These are phyloP conservation scores for Camelina hispida DNA, from an alignment of 345 rosid genomes.

Conservation along the genomic window DNA sequence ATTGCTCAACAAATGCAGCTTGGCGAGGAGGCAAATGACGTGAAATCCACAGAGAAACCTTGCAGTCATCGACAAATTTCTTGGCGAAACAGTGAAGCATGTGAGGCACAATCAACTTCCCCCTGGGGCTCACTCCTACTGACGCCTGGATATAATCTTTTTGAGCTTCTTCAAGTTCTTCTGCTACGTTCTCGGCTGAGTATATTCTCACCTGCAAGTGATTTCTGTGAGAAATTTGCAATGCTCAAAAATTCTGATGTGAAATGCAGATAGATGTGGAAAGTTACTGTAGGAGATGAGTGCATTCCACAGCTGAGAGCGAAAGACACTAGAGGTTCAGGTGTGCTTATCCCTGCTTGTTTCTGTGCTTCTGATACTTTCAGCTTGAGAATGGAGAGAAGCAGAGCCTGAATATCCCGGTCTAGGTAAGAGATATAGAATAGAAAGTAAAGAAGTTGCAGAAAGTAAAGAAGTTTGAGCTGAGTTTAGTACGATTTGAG, in stretches of 20 bases:
- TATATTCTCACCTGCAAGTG: slow-evolving; percentile 71
- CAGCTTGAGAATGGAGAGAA: slow-evolving; percentile 81
- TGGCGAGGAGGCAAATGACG: slow-evolving; percentile 76
- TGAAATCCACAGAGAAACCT: slow-evolving; percentile 83
- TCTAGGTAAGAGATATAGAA: slow-evolving; percentile 61
- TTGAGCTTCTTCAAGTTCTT: slow-evolving; percentile 84
- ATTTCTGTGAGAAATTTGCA: slow-evolving; percentile 18
- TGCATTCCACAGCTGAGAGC: slow-evolving; percentile 91
- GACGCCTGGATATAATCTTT: slow-evolving; percentile 78
- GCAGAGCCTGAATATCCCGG: slow-evolving; percentile 66
- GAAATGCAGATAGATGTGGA: not conserved
- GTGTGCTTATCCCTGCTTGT: slow-evolving; percentile 57
- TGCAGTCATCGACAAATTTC: slow-evolving; percentile 70
- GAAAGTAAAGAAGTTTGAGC: slow-evolving; percentile 13
- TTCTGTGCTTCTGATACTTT: slow-evolving; percentile 76
- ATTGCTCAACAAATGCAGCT: slow-evolving; percentile 80
- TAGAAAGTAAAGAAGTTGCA: slow-evolving; percentile 29
- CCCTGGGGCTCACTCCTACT: slow-evolving; percentile 83
- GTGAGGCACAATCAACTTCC: slow-evolving; percentile 83
- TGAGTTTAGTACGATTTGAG: slow-evolving; percentile 66
- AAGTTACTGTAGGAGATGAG: slow-evolving; percentile 86
- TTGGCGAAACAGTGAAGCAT: slow-evolving; percentile 81
- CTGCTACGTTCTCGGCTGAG: slow-evolving; percentile 65
- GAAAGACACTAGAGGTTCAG: slow-evolving; percentile 76
- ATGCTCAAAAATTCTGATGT: not conserved